Base-by-base conservation (phyloP, 805 yeast species). In the Candida chauliodis region DNA sequence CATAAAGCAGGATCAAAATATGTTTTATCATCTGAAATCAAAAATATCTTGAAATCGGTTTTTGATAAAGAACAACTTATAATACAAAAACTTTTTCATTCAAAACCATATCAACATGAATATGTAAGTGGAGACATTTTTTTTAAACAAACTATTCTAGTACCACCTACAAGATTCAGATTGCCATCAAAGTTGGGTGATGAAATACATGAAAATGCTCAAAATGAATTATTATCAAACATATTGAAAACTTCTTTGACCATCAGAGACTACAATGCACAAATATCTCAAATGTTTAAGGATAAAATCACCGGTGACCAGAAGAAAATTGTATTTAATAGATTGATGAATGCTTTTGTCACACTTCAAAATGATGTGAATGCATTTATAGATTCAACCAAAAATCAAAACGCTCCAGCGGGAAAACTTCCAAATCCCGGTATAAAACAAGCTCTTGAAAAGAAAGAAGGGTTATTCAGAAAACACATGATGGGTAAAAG, bases 401-500 rank as follows among this genome's bases (percentile, higher is more conserved):
- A 93, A 64, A 85, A 83, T 55, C 95, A 84, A 61, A 80, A 81
- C 54, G 73, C 77, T 9, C 74, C 71, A 32, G 81, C 81, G 17
- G 79, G 84, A 9, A 78, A 81, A 46, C 64, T 77, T 35, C 90
- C 96, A 18, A 76, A 78, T 27, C 99, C 99, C 2, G 99, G 99
- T 70, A 79, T 93, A 54, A 93, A 93, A 61, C 99, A 93, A 71
- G 95, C 96, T 8, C 73, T 93, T 56, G 99, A 93, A 65, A 91
- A 93, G 80, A 93, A 93, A 61, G 99, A 93, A 66, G 99, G 99
- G 59, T 73, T 91, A 48, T 93, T 93, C 74, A 80, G 99, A 72
- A 93, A 91, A 61, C 96, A 93, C 58, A 93, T 93, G 99, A 93
- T 93, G 99, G 99, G 99, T 60, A 93, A 93, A 74, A 89, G 99